Percentiles rank a stretch among this genome's conserved stretches.
Conservation (phyloP, 306 rosid genomes). For the Dicorynia guianensis region DNA sequence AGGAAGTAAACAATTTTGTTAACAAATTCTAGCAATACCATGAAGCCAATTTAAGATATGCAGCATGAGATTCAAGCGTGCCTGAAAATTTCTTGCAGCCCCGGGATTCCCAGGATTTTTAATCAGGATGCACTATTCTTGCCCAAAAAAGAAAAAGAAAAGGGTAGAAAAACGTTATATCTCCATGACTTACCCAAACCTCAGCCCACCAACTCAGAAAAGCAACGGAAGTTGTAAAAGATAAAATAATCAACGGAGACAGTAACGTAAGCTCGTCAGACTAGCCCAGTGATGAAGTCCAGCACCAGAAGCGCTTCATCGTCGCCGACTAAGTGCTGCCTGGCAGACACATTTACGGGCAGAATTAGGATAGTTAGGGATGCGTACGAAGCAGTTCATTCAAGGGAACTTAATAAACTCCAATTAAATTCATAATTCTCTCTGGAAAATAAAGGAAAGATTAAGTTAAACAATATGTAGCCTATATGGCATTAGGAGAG, state of each 20-base stretch:
- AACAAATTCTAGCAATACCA: constrained; percentile 20
- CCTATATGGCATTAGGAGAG: neutral
- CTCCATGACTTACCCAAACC: neutral
- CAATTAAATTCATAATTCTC: constrained; percentile 9
- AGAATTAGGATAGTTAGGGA: neutral
- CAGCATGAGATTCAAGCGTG: constrained; percentile 33
- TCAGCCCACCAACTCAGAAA: neutral
- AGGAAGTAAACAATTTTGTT: neutral
- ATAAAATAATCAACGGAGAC: neutral
- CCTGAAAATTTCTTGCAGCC: constrained; percentile 93
- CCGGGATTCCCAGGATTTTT: constrained; percentile 91
- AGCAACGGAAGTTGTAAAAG: constrained; percentile 2
- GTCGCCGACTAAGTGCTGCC: neutral
- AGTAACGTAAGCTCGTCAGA: neutral
- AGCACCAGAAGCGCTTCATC: neutral
- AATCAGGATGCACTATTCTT: constrained; percentile 91
- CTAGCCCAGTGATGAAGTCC: neutral
- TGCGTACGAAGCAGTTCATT: constrained; percentile 10
- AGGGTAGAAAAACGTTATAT: neutral
- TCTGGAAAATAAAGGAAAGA: neutral
- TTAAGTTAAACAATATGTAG: constrained; percentile 6
- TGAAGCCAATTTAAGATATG: constrained; percentile 34
- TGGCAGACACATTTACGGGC: constrained; percentile 4
- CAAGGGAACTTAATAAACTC: constrained; percentile 3
- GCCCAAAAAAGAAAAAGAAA: constrained; percentile 55